These are phyloP conservation scores for Nigrospora sphaerica DNA, from an alignment of 2,329 filamentous ascomycete genomes.

Conservation along the genomic window DNA sequence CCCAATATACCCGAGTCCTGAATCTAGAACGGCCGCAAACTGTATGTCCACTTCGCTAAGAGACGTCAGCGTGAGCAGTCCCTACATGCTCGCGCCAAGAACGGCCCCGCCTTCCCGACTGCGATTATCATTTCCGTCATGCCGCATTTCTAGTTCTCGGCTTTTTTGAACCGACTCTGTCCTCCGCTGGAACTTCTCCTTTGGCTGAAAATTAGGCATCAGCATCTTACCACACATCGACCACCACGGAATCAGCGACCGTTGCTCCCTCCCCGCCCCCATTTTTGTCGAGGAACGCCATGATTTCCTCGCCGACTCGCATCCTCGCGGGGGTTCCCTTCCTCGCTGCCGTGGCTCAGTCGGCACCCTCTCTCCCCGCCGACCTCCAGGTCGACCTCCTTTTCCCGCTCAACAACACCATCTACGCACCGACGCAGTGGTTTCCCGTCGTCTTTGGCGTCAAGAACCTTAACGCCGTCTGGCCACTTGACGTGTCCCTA, in stretches of 20 bases:
- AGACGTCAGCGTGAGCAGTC: neutral
- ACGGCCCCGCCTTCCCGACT: neutral
- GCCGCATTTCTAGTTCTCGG: neutral
- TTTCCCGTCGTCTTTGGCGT: conserved; percentile 3
- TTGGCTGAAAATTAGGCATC: too few relatives aligned
- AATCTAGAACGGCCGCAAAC: too few relatives aligned
- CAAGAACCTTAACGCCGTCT: neutral
- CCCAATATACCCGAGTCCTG: too few relatives aligned
- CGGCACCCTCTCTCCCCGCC: neutral
- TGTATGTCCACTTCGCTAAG: too few relatives aligned
- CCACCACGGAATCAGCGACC: too few relatives aligned
- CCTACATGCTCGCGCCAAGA: neutral
- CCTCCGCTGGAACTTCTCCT: too few relatives aligned
- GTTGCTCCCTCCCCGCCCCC: too few relatives aligned
- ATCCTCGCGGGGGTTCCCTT: too few relatives aligned
- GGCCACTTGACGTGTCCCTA: neutral
- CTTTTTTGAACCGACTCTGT: neutral
- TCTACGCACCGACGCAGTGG: neutral
- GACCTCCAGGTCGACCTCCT: conserved; percentile 12
- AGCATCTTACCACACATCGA: too few relatives aligned
- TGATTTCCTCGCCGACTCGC: too few relatives aligned
- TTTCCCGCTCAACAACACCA: conserved; percentile 11
- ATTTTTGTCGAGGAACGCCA: too few relatives aligned
- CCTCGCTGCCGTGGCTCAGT: too few relatives aligned
- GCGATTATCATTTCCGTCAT: neutral